Conservation (phyloP, 192 early-diverging fungal genomes). For the Radiomyces spectabilis region DNA sequence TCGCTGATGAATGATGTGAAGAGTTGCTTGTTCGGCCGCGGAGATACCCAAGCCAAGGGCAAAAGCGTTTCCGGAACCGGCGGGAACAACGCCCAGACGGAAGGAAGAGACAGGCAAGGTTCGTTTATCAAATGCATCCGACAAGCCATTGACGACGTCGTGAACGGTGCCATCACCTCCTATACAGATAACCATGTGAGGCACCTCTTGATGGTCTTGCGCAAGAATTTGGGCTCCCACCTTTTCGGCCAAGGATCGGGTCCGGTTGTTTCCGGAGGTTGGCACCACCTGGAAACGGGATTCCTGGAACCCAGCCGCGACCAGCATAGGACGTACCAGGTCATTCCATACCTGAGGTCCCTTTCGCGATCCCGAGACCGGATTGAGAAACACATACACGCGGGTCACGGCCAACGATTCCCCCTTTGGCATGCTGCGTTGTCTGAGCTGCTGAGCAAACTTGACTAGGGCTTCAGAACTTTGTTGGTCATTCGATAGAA, state of each 20-base stretch:
- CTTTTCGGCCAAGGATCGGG: constrained; percentile 19
- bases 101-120: constrained; percentile 1
- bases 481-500: no score
- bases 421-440: no score
- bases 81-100: constrained; percentile 33
- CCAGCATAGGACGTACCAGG: constrained; percentile 31
- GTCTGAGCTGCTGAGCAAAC: no score
- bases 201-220: not conserved
- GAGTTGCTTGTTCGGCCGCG: constrained; percentile 23
- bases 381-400: not conserved
- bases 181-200: constrained; percentile 29
- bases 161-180: constrained; percentile 46
- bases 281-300: constrained; percentile 9
- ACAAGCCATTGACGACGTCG: constrained; percentile 40
- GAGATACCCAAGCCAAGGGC: constrained; percentile 29
- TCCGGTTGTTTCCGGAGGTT: constrained; percentile 10
- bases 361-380: not conserved
- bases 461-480: no score
- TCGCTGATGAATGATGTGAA: constrained; percentile 27
- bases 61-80: constrained; percentile 43
- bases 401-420: no score
- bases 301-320: constrained; percentile 8
- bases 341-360: constrained; percentile 4
- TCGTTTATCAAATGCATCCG: constrained; percentile 18
- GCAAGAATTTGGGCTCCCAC: constrained; percentile 13